These are phyloP conservation scores for Kodamaea kakaduensis DNA, from an alignment of 805 yeast species.

Conservation along the genomic window DNA sequence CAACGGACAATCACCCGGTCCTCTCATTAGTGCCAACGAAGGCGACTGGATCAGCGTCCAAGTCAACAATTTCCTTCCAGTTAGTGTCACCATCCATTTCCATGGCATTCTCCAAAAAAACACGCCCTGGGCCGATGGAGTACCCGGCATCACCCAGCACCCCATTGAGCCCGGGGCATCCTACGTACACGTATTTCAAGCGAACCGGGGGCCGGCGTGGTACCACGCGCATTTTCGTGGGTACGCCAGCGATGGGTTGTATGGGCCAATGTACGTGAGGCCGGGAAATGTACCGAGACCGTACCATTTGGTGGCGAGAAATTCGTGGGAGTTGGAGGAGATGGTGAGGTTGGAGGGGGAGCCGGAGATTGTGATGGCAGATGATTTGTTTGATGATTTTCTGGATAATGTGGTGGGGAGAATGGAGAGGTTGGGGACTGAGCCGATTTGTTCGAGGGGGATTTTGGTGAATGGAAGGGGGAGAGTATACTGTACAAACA, in stretches of 20 bases:
- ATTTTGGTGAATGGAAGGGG: conserved; percentile 31
- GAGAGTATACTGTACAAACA: conserved; percentile 17
- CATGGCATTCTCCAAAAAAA: conserved; percentile 49
- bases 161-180: conserved; percentile 42
- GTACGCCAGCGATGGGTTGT: conserved; percentile 46
- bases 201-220: conserved; percentile 48
- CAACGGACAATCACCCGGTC: conserved; percentile 50
- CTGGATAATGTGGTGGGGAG: conserved; percentile 32
- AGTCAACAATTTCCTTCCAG: conserved; percentile 36
- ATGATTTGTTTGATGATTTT: conserved; percentile 38
- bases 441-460: conserved; percentile 31
- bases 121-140: conserved; percentile 50
- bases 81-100: conserved; percentile 45
- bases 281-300: conserved; percentile 29
- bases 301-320: conserved; percentile 24
- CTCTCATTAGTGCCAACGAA: conserved; percentile 34
- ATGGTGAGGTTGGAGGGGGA: conserved; percentile 22
- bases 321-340: conserved; percentile 23
- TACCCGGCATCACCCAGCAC: conserved; percentile 47
- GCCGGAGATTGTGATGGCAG: conserved; percentile 28
- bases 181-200: conserved; percentile 41
- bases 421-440: conserved; percentile 29
- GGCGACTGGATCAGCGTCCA: conserved; percentile 33
- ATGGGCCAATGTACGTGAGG: conserved; percentile 45
- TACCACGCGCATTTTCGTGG: conserved; percentile 50